These are phyloP conservation scores for Oxytropis ochrocephala DNA, from an alignment of 306 rosid genomes.

Conservation along the genomic window DNA sequence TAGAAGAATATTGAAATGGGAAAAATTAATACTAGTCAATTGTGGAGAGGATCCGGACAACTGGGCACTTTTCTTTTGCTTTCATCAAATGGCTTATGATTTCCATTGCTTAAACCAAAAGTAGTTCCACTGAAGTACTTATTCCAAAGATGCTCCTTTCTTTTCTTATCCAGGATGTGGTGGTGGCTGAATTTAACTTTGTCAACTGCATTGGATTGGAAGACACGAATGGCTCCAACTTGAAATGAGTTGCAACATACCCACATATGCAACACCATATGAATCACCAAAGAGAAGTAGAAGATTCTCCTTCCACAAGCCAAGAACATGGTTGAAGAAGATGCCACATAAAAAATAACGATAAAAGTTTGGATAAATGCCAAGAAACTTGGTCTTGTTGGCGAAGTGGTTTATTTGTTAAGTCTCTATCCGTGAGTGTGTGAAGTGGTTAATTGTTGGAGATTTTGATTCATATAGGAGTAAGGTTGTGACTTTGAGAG, in stretches of 20 bases:
- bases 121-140: conserved; percentile 38
- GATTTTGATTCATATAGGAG: conserved; percentile 8
- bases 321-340: conserved; percentile 34
- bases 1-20: background rate
- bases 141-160: conserved; percentile 32
- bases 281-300: conserved; percentile 20
- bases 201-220: conserved; percentile 26
- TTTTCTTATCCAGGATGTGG: background rate
- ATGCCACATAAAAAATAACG: conserved; percentile 26
- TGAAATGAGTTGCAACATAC: conserved; percentile 36
- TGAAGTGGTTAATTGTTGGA: background rate
- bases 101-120: conserved; percentile 15
- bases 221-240: conserved; percentile 47
- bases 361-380: too few relatives aligned
- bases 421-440: background rate
- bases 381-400: background rate
- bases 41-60: conserved; percentile 96
- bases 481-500: conserved; percentile 21
- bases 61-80: conserved; percentile 71
- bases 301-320: conserved; percentile 35
- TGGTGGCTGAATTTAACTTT: conserved; percentile 8
- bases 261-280: conserved; percentile 22
- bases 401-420: conserved; percentile 5
- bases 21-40: conserved; percentile 38
- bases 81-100: conserved; percentile 42